Base-by-base conservation (phyloP, 2,329 filamentous ascomycete genomes). In the Clonostachys solani region DNA sequence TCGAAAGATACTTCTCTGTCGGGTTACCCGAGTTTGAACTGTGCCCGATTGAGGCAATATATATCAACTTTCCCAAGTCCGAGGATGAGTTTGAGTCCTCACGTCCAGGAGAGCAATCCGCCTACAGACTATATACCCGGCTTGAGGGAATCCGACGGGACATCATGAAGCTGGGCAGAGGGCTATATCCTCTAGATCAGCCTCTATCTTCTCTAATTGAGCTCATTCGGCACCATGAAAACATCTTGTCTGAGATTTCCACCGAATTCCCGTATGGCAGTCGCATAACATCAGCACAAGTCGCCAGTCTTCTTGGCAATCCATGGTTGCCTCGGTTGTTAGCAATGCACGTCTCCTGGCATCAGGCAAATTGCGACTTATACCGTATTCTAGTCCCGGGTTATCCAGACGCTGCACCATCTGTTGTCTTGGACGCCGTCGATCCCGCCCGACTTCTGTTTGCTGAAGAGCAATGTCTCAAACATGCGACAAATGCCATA, bases 321-420 rank as follows among this genome's bases (percentile, higher is more conserved):
- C 23, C 23, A 9, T 58, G 56, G 53, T 45, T 58, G 7, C 19
- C 41, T 8, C 46, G 54, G 15, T 54, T 49, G 19, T n/a, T 56
- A 4, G n/a, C 46, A 8, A 41, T 48, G 29, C 46, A 49, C 9
- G 29, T 56, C 13, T 49, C 51, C 1, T 73, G 64, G 56, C 68
- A 72, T 16, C 68, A 73, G 42, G 67, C 63, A 12, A 64, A 72
- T 45, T 72, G 68, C 51, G 71, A 74, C 43, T 49, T 74, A 5
- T 72, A 73, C 46, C 67, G 71, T 3, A 61, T 72, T n/a, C 61
- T 72, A 5, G 52, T 74, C 4, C 60, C 61, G 3, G 66, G 62
- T 12, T 73, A 68, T 40, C 64, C 62, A 5, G 69, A 73, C 42
- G 63, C 68, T 0, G 65, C 69, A 0, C 69, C 67, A 0, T 47